Percentiles rank a stretch among this genome's conserved stretches.
Evolutionary conservation across 2,329 filamentous ascomycete species (phyloP).

Genomic region (Emericellopsis atlantica): DNA sequence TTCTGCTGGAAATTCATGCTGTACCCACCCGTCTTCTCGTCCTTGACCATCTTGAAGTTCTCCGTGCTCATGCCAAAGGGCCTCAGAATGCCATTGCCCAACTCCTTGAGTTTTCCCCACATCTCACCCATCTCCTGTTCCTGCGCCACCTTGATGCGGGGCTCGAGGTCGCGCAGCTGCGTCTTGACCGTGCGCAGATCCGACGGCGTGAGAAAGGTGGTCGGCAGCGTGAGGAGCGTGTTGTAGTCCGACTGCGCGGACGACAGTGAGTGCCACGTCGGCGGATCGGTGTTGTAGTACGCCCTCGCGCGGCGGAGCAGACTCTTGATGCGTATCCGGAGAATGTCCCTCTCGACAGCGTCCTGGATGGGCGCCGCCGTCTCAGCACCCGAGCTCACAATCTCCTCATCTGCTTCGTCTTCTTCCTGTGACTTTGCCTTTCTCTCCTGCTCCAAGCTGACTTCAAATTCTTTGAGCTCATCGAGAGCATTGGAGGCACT

Average conservation of each 20-base stretch:
- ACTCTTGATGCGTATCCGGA: conserved; percentile 69
- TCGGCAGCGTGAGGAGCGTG: conserved; percentile 39
- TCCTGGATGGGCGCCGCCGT: neutral
- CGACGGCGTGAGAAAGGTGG: conserved; percentile 35
- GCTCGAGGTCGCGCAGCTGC: conserved; percentile 54
- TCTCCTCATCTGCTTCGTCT: conserved; percentile 26
- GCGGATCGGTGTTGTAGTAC: conserved; percentile 52
- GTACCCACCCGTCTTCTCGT: conserved; percentile 81
- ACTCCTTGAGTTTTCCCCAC: conserved; percentile 90
- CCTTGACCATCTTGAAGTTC: conserved; percentile 89
- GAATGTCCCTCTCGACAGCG: conserved; percentile 43
- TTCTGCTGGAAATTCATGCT: conserved; percentile 70
- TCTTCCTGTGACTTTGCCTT: conserved; percentile 23
- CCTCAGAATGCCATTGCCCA: conserved; percentile 84
- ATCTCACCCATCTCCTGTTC: conserved; percentile 87
- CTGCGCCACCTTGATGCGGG: conserved; percentile 62
- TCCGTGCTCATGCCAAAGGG: conserved; percentile 90
- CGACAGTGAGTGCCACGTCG: conserved; percentile 62
- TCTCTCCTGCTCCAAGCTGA: conserved; percentile 1
- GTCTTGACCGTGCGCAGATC: conserved; percentile 57
- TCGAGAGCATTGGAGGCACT: conserved; percentile 63
- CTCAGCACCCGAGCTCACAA: conserved; percentile 1
- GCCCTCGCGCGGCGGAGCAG: conserved; percentile 69
- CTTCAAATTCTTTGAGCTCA: conserved; percentile 50
- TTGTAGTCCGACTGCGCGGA: conserved; percentile 75